These are phyloP conservation scores for Trapa bicornis DNA, from an alignment of 345 rosid genomes.

Conservation along the genomic window DNA sequence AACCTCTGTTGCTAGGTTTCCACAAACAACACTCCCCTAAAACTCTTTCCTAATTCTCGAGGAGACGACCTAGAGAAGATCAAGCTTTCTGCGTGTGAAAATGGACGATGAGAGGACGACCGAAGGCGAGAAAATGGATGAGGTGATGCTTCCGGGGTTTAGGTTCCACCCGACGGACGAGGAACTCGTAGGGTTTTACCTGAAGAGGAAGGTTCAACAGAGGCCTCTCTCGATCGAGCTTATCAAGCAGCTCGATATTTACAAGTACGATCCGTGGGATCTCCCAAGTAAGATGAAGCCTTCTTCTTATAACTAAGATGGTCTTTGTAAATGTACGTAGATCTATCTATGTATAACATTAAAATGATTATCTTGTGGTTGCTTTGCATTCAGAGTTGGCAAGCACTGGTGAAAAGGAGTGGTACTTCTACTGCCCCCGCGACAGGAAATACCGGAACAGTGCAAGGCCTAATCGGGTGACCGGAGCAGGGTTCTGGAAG, in stretches of 20 bases:
- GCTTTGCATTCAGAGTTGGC: constrained; percentile 45
- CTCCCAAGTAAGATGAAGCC: constrained; percentile 57
- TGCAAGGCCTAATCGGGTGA: constrained; percentile 77
- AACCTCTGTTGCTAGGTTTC: too few relatives aligned
- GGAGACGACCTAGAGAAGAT: background rate
- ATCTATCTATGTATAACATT: too few relatives aligned
- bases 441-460: constrained; percentile 92
- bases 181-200: constrained; percentile 85
- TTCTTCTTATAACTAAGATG: too few relatives aligned
- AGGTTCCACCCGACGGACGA: constrained; percentile 95
- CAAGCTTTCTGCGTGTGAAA: background rate
- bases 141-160: constrained; percentile 74
- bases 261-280: constrained; percentile 94
- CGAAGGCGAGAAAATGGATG: constrained; percentile 45
- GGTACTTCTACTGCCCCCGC: constrained; percentile 90
- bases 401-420: constrained; percentile 68
- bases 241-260: constrained; percentile 80
- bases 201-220: constrained; percentile 68
- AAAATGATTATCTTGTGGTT: background rate
- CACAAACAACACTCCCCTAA: background rate
- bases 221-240: constrained; percentile 68
- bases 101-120: constrained; percentile 41
- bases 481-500: constrained; percentile 90
- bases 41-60: background rate
- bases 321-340: too few relatives aligned